Evolutionary conservation across 1,284 basidiomycete species (phyloP).

Genomic region (Austroboletus niveus): DNA sequence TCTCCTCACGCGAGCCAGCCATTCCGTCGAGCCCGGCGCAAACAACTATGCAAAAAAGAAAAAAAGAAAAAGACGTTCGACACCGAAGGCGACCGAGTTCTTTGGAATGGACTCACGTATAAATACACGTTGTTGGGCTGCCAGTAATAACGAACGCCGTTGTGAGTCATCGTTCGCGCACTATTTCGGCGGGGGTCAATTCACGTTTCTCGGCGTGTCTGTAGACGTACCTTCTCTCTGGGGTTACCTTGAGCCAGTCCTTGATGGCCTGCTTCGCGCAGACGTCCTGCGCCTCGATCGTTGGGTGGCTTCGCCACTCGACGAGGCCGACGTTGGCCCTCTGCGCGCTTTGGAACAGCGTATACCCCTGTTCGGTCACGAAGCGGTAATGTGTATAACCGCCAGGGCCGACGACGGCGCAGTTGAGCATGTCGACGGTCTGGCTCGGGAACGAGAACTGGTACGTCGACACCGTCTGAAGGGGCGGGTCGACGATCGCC

Average conservation of each 20-base stretch:
- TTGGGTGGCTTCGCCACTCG: constrained; percentile 56
- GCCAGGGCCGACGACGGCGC: constrained; percentile 48
- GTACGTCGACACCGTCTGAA: constrained; percentile 42
- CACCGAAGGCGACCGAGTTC: constrained; percentile 2
- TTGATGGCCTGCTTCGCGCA: constrained; percentile 46
- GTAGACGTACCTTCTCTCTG: constrained; percentile 48
- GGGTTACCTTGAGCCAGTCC: constrained; percentile 55
- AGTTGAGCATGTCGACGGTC: constrained; percentile 49
- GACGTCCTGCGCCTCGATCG: constrained; percentile 53
- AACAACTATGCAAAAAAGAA: constrained; percentile 34
- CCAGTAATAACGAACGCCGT: constrained; percentile 43
- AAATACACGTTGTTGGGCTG: constrained; percentile 40
- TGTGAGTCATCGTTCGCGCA: constrained; percentile 41
- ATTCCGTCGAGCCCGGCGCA: constrained; percentile 35
- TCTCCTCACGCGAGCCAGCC: constrained; percentile 44
- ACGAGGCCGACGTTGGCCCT: constrained; percentile 52
- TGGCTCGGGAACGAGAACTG: constrained; percentile 49
- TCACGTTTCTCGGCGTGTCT: too few species aligned
- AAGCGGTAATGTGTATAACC: constrained; percentile 41
- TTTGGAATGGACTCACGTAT: constrained; percentile 34
- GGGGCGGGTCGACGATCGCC: constrained; percentile 22
- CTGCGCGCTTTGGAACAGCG: constrained; percentile 50
- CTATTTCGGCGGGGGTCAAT: constrained; percentile 23
- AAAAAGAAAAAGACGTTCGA: not conserved
- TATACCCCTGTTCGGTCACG: constrained; percentile 52